Evolutionary conservation across 163 green algal genomes (phyloP), one percentile per base, ranked within the genome.

Genomic region (Scenedesmus sp.): DNA sequence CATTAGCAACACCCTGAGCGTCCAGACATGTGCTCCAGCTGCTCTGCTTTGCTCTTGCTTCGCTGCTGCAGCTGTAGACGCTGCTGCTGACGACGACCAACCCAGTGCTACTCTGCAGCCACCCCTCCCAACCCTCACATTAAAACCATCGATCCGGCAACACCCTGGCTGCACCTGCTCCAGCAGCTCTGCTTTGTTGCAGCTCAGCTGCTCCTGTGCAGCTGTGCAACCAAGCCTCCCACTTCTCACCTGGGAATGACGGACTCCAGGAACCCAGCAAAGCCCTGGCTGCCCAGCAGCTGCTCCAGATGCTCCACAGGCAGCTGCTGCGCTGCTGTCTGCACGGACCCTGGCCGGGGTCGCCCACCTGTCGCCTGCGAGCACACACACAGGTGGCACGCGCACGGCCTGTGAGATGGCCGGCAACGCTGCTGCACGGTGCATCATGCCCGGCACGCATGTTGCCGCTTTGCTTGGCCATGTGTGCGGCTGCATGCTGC

Each of bases 281-380:
- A 90, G 40, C 70, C 72, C 16, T 73, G 20, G n/a, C 44, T 43
- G 46, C 12, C 46, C 33, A 85, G 65, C 37, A 90, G 33, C 30
- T 83, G 20, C 44, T 90, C 85, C n/a, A 73, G 7, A 72, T 90
- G 44, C 72, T 85, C 70, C 5, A 3, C 70, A 10, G 85, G 43
- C 72, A 90, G 61, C 72, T 85, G 18, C 85, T 85, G 70, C 37
- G 85, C 49, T 13, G 18, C 73, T 24, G 87, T 91, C 78, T 91
- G 87, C 7, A 20, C 83, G 33, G 49, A 83, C 7, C 87, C 78
- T 33, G 78, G 53, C 7, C 78, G 78, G 4, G 76, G 81, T 12
- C 81, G 61, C 13, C 87, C 87, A 37, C 76, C 78, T 79, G 87
- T 81, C 30, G 87, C 87, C 87, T 91, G 87, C 40, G 51, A 3